Base-by-base conservation (phyloP, 2,329 filamentous ascomycete genomes). In the Phialocephala sp. region DNA sequence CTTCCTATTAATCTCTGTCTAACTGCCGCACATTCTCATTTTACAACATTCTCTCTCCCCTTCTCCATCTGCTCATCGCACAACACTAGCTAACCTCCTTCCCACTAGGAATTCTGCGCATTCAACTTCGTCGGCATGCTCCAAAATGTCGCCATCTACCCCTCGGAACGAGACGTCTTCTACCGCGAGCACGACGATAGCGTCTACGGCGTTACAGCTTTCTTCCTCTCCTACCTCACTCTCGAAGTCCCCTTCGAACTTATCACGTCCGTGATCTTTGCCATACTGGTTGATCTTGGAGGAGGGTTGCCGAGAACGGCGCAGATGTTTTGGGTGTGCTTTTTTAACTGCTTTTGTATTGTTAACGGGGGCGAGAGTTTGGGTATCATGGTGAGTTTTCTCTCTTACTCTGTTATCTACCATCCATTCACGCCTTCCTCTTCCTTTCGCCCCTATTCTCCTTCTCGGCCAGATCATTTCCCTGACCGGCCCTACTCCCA, bases 101-200 rank as follows among this genome's bases (percentile, higher is more conserved):
- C n/a, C n/a, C 27, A 32, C 43, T 88, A 93, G 69, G 86, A 93
- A 73, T 83, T 93, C 36, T 85, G 87, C 0, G 88, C 90, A 0
- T 85, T 91, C 41, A 91, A 91, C 76, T 91, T 91, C 71, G 86
- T 91, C 1, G 91, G 91, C 35, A 92, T 93, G 90, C 82, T 93
- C 14, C 90, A 93, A 76, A 93, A 93, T 72, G 88, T 93, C 4
- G 89, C 90, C 2, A 83, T 91, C 8, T 93, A 93, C 73, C 91
- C 91, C 0, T 80, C 80, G 47, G 91, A 93, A 73, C 83, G 89
- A 4, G 89, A 92, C 64, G 90, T 93, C 0, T 93, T 93, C 75
- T 92, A 93, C 73, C 85, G 89, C 69, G 91, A 94, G 77, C 85
- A 91, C 71, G 89, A 89, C 66, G 91, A 94, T 75, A 84, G 86